These are phyloP conservation scores for Cladophialophora chaetospira DNA, from an alignment of 2,329 filamentous ascomycete genomes.

Conservation along the genomic window DNA sequence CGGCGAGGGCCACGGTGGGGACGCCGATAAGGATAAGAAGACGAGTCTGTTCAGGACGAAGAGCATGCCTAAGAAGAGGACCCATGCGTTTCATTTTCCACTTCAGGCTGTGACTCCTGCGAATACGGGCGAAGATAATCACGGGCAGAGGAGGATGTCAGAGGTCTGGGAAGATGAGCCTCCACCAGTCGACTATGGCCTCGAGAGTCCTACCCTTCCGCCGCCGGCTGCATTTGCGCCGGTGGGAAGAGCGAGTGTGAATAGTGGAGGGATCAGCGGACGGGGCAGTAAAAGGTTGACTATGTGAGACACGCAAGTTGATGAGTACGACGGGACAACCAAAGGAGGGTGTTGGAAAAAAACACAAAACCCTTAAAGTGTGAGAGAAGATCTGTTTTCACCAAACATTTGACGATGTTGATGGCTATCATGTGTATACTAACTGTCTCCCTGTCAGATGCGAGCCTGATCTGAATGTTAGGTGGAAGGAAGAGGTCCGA, in stretches of 20 bases:
- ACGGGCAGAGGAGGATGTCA: not conserved
- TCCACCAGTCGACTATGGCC: not conserved
- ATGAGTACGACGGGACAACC: not conserved
- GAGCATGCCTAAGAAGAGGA: conserved; percentile 11
- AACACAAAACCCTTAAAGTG: too few species aligned
- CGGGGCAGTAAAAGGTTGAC: conserved; percentile 6
- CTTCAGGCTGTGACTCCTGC: conserved; percentile 9
- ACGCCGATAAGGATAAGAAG: conserved; percentile 19
- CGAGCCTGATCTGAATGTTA: too few species aligned
- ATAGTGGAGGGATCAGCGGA: not conserved
- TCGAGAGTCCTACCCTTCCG: conserved; percentile 4
- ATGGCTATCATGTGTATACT: too few species aligned
- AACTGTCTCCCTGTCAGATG: too few species aligned
- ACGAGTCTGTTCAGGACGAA: conserved; percentile 24
- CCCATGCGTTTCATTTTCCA: conserved; percentile 23
- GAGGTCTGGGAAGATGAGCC: conserved; percentile 19
- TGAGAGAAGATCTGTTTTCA: too few species aligned
- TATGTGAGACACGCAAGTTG: not conserved
- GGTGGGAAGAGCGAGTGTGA: not conserved
- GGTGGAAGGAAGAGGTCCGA: too few species aligned
- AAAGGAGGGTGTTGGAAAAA: conserved; percentile 1
- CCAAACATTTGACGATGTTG: too few species aligned
- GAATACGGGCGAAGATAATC: not conserved
- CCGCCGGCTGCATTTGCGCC: not conserved
- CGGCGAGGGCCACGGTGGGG: conserved; percentile 23